Evolutionary conservation across 257 asterid genomes (phyloP).

Genomic region (Nicotiana sylvestris): DNA sequence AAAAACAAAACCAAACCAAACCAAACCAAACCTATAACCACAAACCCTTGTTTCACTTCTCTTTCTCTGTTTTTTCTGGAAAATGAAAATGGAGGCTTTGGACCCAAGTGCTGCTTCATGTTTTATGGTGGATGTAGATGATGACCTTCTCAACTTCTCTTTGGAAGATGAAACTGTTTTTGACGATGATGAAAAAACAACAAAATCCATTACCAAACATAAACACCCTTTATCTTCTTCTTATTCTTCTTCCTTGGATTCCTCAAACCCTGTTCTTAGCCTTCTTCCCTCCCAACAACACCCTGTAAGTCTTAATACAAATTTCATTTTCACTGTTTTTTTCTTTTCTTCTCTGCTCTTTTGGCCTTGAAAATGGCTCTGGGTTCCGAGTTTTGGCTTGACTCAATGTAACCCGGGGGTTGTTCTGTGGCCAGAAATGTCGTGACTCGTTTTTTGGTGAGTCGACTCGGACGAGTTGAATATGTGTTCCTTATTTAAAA

Average conservation of each 20-base stretch:
- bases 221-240: slow-evolving; percentile 8
- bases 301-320: slow-evolving; percentile 30
- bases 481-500: no score
- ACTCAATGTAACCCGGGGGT: slow-evolving; percentile 38
- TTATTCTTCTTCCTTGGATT: slow-evolving; percentile 9
- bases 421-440: slow-evolving; percentile 6
- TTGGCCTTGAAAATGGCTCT: background rate
- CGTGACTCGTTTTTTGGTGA: slow-evolving; percentile 24
- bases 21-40: slow-evolving; percentile 10
- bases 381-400: slow-evolving; percentile 22
- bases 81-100: slow-evolving; percentile 45
- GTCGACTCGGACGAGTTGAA: slow-evolving; percentile 34
- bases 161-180: slow-evolving; percentile 38
- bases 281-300: background rate
- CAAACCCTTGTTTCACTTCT: slow-evolving; percentile 9
- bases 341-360: background rate
- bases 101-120: slow-evolving; percentile 26
- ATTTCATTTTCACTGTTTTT: background rate
- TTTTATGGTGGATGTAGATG: slow-evolving; percentile 44
- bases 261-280: slow-evolving; percentile 17
- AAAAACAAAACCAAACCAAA: slow-evolving; percentile 6
- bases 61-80: background rate
- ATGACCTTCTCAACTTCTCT: slow-evolving; percentile 66
- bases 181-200: slow-evolving; percentile 23
- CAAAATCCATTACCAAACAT: background rate